Evolutionary conservation across 306 rosid species (phyloP).

Genomic region (Acacia crassicarpa): DNA sequence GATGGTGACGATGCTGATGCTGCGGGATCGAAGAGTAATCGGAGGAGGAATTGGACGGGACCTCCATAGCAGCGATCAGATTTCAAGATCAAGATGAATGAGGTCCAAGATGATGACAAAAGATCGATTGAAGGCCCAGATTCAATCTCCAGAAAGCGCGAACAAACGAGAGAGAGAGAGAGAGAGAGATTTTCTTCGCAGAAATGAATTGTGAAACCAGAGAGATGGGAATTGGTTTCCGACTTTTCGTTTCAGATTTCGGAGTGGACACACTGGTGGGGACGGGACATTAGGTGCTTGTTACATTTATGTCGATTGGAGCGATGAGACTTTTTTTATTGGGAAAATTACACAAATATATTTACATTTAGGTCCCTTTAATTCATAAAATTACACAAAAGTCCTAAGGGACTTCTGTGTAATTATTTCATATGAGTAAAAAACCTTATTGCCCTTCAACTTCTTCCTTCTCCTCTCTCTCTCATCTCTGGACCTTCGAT

Average conservation of each 20-base stretch:
- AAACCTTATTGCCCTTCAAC: no score
- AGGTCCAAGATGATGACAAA: background rate
- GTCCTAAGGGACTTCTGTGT: no score
- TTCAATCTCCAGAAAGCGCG: constrained; percentile 13
- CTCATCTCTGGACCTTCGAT: no score
- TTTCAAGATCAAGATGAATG: constrained; percentile 26
- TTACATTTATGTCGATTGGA: no score
- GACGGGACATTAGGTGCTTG: background rate
- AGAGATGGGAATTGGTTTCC: background rate
- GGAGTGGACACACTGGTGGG: background rate
- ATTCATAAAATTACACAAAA: no score
- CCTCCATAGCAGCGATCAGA: constrained; percentile 64
- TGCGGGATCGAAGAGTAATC: constrained; percentile 59
- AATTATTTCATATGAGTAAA: no score
- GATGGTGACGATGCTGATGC: constrained; percentile 44
- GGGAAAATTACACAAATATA: no score
- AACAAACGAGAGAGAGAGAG: background rate
- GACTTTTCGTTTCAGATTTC: constrained; percentile 13
- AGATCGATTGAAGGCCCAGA: constrained; percentile 33
- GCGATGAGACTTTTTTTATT: no score
- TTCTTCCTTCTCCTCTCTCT: no score
- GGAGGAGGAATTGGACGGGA: constrained; percentile 56
- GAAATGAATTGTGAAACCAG: background rate
- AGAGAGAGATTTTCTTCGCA: background rate
- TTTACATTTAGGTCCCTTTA: no score